Conservation (phyloP, 148 eudicot genomes). For the Pharnaceum exiguum region DNA sequence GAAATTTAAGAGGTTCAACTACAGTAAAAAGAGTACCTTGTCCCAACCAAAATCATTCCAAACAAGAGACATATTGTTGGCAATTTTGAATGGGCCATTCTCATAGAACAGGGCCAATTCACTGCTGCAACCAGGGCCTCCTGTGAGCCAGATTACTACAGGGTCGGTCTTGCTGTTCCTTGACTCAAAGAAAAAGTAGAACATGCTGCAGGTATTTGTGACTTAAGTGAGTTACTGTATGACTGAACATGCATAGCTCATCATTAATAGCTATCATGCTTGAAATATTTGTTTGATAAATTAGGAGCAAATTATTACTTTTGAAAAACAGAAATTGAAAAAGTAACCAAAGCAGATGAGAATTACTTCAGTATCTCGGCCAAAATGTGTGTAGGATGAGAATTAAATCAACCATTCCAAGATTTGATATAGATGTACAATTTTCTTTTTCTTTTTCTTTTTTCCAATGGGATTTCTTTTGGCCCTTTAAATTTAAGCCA, state of each 20-base stretch:
- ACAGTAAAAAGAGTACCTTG: constrained; percentile 32
- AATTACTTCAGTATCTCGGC: too few relatives aligned
- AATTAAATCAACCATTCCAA: too few relatives aligned
- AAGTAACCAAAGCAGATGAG: too few relatives aligned
- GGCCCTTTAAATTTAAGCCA: too few relatives aligned
- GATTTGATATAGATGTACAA: too few relatives aligned
- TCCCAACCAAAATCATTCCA: constrained; percentile 89
- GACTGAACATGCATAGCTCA: background rate
- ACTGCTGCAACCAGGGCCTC: constrained; percentile 86
- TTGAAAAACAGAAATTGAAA: too few relatives aligned
- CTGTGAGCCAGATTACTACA: constrained; percentile 70
- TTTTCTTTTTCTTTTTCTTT: too few relatives aligned
- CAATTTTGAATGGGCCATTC: constrained; percentile 70
- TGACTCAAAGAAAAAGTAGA: constrained; percentile 86
- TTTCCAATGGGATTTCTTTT: too few relatives aligned
- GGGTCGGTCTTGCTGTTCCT: constrained; percentile 50
- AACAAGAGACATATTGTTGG: constrained; percentile 47
- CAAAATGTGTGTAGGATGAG: too few relatives aligned
- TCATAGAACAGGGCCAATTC: constrained; percentile 76
- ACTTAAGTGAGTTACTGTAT: background rate
- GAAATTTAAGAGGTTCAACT: background rate
- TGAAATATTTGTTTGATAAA: background rate
- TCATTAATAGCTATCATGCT: background rate
- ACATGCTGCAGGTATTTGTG: constrained; percentile 47
- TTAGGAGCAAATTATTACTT: too few relatives aligned